Percentiles rank a stretch among this genome's conserved stretches.
These are phyloP conservation scores for Vishniacozyma victoriae DNA, from an alignment of 768 basidiomycete genomes.

Conservation along the genomic window DNA sequence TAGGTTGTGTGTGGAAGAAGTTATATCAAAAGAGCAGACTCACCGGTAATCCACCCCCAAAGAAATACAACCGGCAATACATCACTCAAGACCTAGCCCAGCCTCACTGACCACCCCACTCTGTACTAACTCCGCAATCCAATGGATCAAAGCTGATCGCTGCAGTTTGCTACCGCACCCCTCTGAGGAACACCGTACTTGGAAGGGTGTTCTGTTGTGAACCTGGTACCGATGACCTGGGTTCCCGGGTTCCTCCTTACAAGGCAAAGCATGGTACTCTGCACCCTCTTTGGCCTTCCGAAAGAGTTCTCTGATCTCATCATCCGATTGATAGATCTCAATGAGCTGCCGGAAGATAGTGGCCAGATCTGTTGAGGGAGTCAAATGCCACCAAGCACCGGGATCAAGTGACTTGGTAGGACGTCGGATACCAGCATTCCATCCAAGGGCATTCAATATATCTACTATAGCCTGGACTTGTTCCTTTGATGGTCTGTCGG, in stretches of 20 bases:
- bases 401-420: slow-evolving; percentile 7
- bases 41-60: too few species aligned
- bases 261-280: neutral
- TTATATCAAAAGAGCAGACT: too few species aligned
- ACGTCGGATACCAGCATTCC: slow-evolving; percentile 8
- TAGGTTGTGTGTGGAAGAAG: neutral
- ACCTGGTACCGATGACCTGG: slow-evolving; percentile 1
- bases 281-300: neutral
- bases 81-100: neutral
- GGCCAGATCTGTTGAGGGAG: neutral
- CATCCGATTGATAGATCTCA: neutral
- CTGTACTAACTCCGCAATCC: neutral
- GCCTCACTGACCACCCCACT: neutral
- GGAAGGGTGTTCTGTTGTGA: neutral
- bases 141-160: neutral
- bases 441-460: slow-evolving; percentile 19
- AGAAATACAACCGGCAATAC: neutral
- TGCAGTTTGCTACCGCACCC: slow-evolving; percentile 1
- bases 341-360: neutral
- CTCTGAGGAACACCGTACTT: neutral
- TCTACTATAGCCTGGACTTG: slow-evolving; percentile 14
- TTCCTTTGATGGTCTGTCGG: neutral
- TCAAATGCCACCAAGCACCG: slow-evolving; percentile 8
- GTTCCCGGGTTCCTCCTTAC: neutral
- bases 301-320: neutral